Evolutionary conservation across 106 monocot species (phyloP).

Genomic region (Phalaenopsis aphrodite): DNA sequence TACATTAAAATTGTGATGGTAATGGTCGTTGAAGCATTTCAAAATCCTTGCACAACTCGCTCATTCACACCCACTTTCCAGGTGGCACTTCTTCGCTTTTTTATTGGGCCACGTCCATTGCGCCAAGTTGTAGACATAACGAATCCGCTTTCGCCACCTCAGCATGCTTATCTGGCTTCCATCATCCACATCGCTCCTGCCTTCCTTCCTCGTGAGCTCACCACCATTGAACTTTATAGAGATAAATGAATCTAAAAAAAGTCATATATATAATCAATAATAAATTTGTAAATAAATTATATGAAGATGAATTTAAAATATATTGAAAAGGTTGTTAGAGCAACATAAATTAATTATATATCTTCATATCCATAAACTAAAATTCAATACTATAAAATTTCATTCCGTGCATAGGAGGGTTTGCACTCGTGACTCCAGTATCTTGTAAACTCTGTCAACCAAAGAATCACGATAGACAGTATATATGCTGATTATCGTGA

Average conservation of each 20-base stretch:
- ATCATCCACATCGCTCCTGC: background rate
- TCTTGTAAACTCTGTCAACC: too few species aligned
- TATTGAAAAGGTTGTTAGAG: too few species aligned
- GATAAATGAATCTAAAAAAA: background rate
- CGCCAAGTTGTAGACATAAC: background rate
- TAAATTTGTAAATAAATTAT: background rate
- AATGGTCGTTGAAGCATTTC: too few species aligned
- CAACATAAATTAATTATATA: too few species aligned
- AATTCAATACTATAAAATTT: too few species aligned
- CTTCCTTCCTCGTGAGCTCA: background rate
- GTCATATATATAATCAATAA: background rate
- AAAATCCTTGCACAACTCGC: too few species aligned
- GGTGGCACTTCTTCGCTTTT: background rate
- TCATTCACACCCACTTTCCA: background rate
- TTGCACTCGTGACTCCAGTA: too few species aligned
- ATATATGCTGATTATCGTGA: too few species aligned
- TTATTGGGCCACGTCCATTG: background rate
- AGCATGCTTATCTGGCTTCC: background rate
- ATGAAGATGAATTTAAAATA: background rate
- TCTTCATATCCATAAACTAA: too few species aligned
- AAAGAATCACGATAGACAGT: too few species aligned
- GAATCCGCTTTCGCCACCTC: background rate
- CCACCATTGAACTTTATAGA: background rate
- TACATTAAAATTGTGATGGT: too few species aligned
- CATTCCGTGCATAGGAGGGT: too few species aligned